phyloP scores from a whole-genome alignment of 208 protist species.

The Acanthamoeba lenticulata region DNA sequence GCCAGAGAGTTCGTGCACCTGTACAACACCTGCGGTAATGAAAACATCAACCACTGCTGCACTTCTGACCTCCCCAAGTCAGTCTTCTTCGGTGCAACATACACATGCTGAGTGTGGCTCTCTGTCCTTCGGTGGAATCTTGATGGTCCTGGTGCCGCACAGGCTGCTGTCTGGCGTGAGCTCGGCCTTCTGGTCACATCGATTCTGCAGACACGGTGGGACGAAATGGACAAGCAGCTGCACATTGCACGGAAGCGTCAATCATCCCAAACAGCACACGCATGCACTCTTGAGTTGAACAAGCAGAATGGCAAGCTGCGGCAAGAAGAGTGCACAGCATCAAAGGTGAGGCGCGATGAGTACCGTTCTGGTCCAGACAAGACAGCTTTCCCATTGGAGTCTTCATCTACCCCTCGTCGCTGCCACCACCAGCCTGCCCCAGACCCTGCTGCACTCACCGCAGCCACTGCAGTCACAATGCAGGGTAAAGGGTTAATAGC shows the following conservation, averaged over 20 bases:
- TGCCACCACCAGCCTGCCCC: background rate
- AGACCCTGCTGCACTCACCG: background rate
- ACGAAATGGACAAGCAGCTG: background rate
- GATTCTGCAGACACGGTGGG: background rate
- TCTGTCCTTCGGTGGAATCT: conserved; percentile 26
- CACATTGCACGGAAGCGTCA: background rate
- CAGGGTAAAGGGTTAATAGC: background rate
- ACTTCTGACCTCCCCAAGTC: conserved; percentile 6
- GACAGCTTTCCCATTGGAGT: background rate
- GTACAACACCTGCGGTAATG: background rate
- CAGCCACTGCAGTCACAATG: background rate
- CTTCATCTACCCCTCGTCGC: background rate
- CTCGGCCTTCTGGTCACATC: conserved; percentile 10
- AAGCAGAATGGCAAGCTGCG: background rate
- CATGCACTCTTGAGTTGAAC: background rate
- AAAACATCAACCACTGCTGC: background rate
- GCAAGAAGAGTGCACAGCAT: background rate
- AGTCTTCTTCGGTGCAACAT: background rate
- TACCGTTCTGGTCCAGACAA: background rate
- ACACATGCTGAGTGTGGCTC: background rate
- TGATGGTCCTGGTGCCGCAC: background rate
- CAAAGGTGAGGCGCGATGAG: background rate
- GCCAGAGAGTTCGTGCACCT: background rate
- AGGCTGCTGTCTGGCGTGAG: background rate
- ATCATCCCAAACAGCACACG: background rate